phyloP scores from a whole-genome alignment of 2,329 filamentous ascomycete species.

The Alternaria angustiovoidea region DNA sequence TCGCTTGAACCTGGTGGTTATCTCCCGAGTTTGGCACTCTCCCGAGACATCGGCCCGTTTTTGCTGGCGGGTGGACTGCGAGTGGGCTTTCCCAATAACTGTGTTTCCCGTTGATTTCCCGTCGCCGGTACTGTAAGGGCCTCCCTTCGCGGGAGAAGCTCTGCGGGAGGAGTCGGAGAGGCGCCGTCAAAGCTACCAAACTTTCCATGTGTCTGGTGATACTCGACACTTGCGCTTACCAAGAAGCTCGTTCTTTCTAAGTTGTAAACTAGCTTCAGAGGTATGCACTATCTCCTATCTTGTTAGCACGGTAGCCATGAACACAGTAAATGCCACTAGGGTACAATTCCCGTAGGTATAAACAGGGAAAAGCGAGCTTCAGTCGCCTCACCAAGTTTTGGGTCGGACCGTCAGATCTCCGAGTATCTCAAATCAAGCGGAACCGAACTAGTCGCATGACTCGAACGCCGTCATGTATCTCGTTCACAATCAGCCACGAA shows the following conservation, averaged over 20 bases:
- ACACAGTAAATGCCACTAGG: background rate
- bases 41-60: conserved; percentile 26
- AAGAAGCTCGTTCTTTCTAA: background rate
- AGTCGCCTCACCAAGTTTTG: conserved; percentile 1
- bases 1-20: conserved; percentile 24
- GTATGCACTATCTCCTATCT: background rate
- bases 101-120: conserved; percentile 9
- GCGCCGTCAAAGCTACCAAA: conserved; percentile 11
- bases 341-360: background rate
- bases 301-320: background rate
- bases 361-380: background rate
- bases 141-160: conserved; percentile 17
- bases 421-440: conserved; percentile 5
- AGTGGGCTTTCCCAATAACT: conserved; percentile 12
- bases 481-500: background rate
- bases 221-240: background rate
- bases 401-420: conserved; percentile 11
- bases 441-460: conserved; percentile 9
- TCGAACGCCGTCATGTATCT: background rate
- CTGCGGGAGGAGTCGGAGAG: conserved; percentile 18
- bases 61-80: conserved; percentile 2
- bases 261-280: background rate
- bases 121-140: conserved; percentile 10
- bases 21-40: conserved; percentile 27
- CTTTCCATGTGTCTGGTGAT: conserved; percentile 10